Conservation (phyloP, 148 eudicot species). For the Vaccinium myrtillus region DNA sequence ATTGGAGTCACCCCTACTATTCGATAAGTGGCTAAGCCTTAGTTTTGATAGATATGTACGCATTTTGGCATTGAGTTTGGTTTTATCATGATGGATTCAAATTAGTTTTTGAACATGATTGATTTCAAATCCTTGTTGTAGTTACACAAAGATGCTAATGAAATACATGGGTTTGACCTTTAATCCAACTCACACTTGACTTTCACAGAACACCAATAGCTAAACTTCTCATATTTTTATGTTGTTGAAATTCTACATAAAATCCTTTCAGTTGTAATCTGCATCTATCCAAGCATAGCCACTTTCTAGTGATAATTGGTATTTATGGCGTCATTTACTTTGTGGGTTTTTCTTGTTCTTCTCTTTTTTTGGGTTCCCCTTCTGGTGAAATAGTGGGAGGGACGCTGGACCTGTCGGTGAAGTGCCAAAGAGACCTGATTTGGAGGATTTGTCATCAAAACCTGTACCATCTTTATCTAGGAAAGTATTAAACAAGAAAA, state of each 20-base stretch:
- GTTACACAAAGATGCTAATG: too few species aligned
- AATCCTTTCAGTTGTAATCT: too few species aligned
- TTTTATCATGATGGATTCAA: background rate
- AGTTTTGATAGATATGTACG: too few species aligned
- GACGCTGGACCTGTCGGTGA: constrained; percentile 24
- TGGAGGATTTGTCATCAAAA: constrained; percentile 20
- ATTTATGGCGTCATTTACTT: background rate
- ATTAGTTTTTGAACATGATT: background rate
- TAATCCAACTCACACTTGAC: too few species aligned
- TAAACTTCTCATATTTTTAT: too few species aligned
- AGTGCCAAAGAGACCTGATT: constrained; percentile 18
- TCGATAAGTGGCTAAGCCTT: too few species aligned
- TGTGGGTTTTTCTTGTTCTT: background rate
- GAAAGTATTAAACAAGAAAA: constrained; percentile 65
- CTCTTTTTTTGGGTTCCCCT: background rate
- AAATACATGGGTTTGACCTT: too few species aligned
- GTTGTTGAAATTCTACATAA: too few species aligned
- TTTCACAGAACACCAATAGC: too few species aligned
- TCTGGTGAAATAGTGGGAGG: constrained; percentile 21
- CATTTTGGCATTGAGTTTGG: background rate
- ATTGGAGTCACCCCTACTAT: background rate
- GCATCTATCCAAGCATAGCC: background rate
- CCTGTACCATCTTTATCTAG: constrained; percentile 21
- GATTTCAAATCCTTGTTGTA: background rate
- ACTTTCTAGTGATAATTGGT: background rate